These are phyloP conservation scores for Seiridium cupressi DNA, from an alignment of 2,329 filamentous ascomycete species.

Conservation along the genomic window DNA sequence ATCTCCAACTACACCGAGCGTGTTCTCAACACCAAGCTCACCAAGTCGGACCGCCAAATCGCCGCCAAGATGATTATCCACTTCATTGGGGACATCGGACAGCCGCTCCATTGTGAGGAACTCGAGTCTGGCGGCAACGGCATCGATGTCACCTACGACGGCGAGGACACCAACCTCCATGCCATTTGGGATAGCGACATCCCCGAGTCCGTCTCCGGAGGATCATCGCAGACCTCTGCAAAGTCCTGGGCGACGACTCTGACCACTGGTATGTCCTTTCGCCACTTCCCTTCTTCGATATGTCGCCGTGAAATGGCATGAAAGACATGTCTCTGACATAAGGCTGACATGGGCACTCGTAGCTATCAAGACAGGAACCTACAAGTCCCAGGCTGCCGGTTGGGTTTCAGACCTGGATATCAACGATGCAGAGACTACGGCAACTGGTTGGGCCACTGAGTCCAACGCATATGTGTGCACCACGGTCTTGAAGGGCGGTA, in stretches of 20 bases:
- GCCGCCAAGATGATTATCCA: conserved; percentile 39
- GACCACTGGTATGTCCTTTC: conserved; percentile 21
- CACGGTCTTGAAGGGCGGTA: conserved; percentile 37
- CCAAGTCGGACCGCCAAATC: conserved; percentile 24
- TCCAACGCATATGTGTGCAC: conserved; percentile 41
- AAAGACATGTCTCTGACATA: background rate
- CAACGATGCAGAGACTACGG: conserved; percentile 26
- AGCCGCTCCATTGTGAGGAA: conserved; percentile 53
- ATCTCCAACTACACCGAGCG: conserved; percentile 36
- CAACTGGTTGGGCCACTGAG: conserved; percentile 38
- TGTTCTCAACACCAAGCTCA: conserved; percentile 22
- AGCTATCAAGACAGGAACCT: conserved; percentile 36
- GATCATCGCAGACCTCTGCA: conserved; percentile 31
- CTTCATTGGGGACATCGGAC: conserved; percentile 55
- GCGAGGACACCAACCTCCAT: conserved; percentile 55
- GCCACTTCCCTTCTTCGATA: background rate
- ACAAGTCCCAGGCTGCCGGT: conserved; percentile 28
- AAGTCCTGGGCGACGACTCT: conserved; percentile 37
- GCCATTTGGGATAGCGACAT: conserved; percentile 61
- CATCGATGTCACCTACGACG: conserved; percentile 53
- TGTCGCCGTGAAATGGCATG: background rate
- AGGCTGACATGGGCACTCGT: background rate
- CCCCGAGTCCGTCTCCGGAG: conserved; percentile 42
- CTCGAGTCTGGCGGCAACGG: conserved; percentile 53
- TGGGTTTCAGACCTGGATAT: conserved; percentile 36